Conservation (phyloP, 2,329 filamentous ascomycete genomes). For the Ophiostoma angusticollis region DNA sequence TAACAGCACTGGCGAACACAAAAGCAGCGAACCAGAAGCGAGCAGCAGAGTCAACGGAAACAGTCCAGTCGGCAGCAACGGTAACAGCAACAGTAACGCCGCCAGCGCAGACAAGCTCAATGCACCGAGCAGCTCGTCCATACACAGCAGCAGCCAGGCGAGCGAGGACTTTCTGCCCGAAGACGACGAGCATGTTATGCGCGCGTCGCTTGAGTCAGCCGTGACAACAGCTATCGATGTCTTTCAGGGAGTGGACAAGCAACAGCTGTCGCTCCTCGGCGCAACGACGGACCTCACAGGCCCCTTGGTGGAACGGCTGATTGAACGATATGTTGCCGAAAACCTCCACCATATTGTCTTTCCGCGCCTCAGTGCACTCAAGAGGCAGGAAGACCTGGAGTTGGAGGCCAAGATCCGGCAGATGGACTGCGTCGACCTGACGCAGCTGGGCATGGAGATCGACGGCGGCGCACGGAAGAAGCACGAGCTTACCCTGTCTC, state of each 20-base stretch:
- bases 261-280: conserved; percentile 81
- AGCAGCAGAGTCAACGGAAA: neutral
- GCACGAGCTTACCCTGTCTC: conserved; percentile 62
- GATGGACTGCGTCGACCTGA: conserved; percentile 89
- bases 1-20: neutral
- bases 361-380: conserved; percentile 64
- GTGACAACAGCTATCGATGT: conserved; percentile 89
- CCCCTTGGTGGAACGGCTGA: conserved; percentile 79
- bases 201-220: conserved; percentile 77
- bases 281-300: conserved; percentile 90
- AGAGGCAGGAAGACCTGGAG: conserved; percentile 71
- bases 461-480: conserved; percentile 68
- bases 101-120: neutral
- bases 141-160: conserved; percentile 14
- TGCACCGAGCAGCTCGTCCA: conserved; percentile 2
- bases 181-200: conserved; percentile 85
- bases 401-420: conserved; percentile 81
- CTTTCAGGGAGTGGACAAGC: conserved; percentile 91
- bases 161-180: conserved; percentile 61
- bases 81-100: neutral
- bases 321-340: conserved; percentile 88
- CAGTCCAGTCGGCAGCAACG: neutral
- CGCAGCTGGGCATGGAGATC: conserved; percentile 80
- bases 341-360: conserved; percentile 87
- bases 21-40: neutral